These are phyloP conservation scores for Pelargonium citronellum DNA, from an alignment of 441 rosid species.

Conservation along the genomic window DNA sequence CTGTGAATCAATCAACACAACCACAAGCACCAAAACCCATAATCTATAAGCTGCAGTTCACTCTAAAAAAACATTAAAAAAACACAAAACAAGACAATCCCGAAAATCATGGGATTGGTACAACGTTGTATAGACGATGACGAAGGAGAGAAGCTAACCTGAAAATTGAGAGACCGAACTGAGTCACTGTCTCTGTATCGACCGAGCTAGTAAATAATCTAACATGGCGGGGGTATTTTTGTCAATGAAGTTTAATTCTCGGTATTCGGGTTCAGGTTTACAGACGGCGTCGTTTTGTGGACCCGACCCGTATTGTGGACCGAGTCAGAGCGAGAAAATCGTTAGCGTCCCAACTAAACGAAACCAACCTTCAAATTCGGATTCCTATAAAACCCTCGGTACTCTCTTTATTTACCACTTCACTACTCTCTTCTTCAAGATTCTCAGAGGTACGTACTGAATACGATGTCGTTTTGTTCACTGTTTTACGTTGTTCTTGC, in stretches of 20 bases:
- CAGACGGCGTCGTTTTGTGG: neutral
- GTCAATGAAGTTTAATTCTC: too few species aligned
- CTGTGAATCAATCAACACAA: constrained; percentile 4
- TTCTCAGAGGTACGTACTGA: neutral
- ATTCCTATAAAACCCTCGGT: neutral
- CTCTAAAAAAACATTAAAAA: neutral
- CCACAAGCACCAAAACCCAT: neutral
- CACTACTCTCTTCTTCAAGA: neutral
- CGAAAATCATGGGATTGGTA: neutral
- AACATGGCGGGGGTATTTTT: too few species aligned
- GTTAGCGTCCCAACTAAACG: neutral
- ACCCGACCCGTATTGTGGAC: neutral
- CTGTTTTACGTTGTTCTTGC: too few species aligned
- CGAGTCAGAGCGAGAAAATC: constrained; percentile 5
- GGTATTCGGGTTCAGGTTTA: neutral
- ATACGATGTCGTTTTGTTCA: too few species aligned
- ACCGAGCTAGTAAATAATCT: too few species aligned
- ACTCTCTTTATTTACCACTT: constrained; percentile 1
- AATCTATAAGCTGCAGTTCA: neutral
- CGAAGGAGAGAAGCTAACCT: constrained; percentile 9
- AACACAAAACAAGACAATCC: neutral
- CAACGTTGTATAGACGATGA: neutral
- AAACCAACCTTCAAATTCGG: constrained; percentile 5
- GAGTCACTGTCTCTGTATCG: neutral
- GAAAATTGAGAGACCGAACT: neutral